Conservation (phyloP, 2,329 filamentous ascomycete genomes). For the Teratosphaeria gauchensis region DNA sequence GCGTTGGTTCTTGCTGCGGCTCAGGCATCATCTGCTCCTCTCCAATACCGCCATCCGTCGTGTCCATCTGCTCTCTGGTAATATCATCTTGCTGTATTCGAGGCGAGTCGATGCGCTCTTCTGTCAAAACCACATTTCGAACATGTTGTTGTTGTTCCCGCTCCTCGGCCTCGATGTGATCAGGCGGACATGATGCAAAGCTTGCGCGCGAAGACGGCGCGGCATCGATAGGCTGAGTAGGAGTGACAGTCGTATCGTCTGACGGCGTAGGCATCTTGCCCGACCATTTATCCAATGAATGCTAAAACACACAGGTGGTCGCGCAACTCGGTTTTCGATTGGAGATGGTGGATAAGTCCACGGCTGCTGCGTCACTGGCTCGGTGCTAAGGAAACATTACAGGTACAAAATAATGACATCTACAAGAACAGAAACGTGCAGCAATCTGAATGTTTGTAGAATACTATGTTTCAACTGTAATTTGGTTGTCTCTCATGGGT, state of each 20-base stretch:
- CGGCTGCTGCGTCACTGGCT: not conserved
- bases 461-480: not conserved
- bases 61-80: slow-evolving; percentile 9
- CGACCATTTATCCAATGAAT: not conserved
- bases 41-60: not conserved
- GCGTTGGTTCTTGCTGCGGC: slow-evolving; percentile 7
- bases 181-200: slow-evolving; percentile 33
- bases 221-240: slow-evolving; percentile 9
- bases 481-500: not conserved
- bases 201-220: slow-evolving; percentile 8
- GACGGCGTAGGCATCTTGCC: slow-evolving; percentile 12
- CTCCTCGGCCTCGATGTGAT: slow-evolving; percentile 13
- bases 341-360: not conserved
- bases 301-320: not conserved
- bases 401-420: not conserved
- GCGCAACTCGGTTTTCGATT: not conserved
- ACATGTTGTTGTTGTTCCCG: slow-evolving; percentile 14
- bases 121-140: slow-evolving; percentile 5
- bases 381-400: slow-evolving; percentile 1
- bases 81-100: not conserved
- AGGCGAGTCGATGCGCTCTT: slow-evolving; percentile 18
- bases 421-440: not conserved
- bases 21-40: slow-evolving; percentile 16
- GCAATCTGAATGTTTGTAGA: not conserved
- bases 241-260: slow-evolving; percentile 6